These are phyloP conservation scores for Mycena indigotica DNA, from an alignment of 768 basidiomycete species.

Conservation along the genomic window DNA sequence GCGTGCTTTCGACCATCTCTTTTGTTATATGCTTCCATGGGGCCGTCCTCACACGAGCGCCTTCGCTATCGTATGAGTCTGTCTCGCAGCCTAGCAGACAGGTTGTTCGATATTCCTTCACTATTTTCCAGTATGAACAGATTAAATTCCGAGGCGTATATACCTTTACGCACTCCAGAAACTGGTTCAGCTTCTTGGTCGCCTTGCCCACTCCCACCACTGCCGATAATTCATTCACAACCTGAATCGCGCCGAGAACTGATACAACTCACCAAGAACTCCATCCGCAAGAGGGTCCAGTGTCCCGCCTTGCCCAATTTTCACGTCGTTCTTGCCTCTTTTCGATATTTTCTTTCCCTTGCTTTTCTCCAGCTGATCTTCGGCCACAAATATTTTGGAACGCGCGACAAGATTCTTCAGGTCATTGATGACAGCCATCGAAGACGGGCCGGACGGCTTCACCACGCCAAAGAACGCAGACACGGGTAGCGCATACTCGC, in stretches of 20 bases:
- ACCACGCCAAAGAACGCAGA: slow-evolving; percentile 84
- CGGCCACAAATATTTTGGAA: slow-evolving; percentile 78
- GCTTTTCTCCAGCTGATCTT: slow-evolving; percentile 54
- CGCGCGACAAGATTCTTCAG: slow-evolving; percentile 77
- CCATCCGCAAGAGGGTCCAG: slow-evolving; percentile 96
- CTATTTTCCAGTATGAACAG: slow-evolving; percentile 13
- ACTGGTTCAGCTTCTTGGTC: slow-evolving; percentile 82
- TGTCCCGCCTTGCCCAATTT: slow-evolving; percentile 93
- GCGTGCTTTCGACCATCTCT: slow-evolving; percentile 67
- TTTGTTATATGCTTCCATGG: slow-evolving; percentile 84
- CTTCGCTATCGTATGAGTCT: slow-evolving; percentile 92
- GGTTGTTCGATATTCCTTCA: slow-evolving; percentile 87
- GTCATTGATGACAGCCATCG: slow-evolving; percentile 87
- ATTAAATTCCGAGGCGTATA: slow-evolving; percentile 4
- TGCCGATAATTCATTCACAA: slow-evolving; percentile 34
- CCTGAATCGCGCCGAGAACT: slow-evolving; percentile 1
- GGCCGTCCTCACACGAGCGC: slow-evolving; percentile 73
- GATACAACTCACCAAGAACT: slow-evolving; percentile 67
- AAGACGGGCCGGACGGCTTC: slow-evolving; percentile 89
- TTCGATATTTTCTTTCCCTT: slow-evolving; percentile 48
- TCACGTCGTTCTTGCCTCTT: slow-evolving; percentile 54
- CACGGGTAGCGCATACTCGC: slow-evolving; percentile 58
- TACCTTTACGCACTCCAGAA: slow-evolving; percentile 91
- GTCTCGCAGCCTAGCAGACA: slow-evolving; percentile 94
- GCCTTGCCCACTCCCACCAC: slow-evolving; percentile 89